These are phyloP conservation scores for Fusarium sp. DNA, from an alignment of 2,329 filamentous ascomycete genomes.

Conservation along the genomic window DNA sequence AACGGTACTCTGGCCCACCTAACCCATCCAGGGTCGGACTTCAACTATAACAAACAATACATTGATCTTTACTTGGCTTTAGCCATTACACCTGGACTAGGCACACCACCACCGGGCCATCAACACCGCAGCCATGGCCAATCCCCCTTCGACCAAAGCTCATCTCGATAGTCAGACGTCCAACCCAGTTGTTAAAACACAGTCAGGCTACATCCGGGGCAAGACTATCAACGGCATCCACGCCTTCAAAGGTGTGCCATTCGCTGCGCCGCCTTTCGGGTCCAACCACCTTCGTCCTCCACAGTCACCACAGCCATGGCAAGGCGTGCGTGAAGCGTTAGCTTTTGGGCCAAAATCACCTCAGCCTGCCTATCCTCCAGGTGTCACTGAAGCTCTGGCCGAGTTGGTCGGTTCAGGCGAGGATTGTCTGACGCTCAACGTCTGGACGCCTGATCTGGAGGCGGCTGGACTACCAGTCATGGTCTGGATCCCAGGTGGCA, in stretches of 20 bases:
- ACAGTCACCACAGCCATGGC: neutral
- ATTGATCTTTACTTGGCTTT: no score
- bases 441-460: conserved; percentile 1
- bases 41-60: no score
- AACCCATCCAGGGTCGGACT: no score
- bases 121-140: neutral
- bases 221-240: neutral
- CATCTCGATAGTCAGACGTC: neutral
- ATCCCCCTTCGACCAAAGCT: neutral
- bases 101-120: neutral
- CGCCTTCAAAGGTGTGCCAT: neutral
- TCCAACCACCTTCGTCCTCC: neutral
- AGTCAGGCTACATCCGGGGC: neutral
- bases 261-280: neutral
- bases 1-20: no score
- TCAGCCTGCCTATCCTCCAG: neutral
- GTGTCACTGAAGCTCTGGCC: neutral
- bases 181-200: neutral
- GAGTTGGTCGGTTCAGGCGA: neutral
- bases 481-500: conserved; percentile 13
- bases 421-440: conserved; percentile 7
- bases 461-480: neutral
- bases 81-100: neutral
- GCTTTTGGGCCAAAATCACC: neutral
- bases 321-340: neutral